phyloP scores from a whole-genome alignment of 2,329 filamentous ascomycete genomes.

The Curvularia sp. region DNA sequence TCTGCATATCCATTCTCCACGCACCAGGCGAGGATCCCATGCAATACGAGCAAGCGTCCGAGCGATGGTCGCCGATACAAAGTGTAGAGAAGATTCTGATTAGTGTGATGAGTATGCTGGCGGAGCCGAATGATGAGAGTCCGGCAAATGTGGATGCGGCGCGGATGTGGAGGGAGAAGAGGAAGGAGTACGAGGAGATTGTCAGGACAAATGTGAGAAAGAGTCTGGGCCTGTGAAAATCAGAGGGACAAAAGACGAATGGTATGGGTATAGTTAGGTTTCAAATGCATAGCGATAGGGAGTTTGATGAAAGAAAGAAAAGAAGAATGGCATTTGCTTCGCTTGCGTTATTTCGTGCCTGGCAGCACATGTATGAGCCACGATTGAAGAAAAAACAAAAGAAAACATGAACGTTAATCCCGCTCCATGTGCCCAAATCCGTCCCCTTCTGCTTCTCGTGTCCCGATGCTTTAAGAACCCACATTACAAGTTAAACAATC shows the following conservation, averaged over 20 bases:
- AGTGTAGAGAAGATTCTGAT: constrained; percentile 93
- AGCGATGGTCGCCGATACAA: constrained; percentile 95
- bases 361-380: not conserved
- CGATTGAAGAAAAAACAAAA: not conserved
- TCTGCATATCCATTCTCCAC: constrained; percentile 97
- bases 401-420: not conserved
- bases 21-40: constrained; percentile 92
- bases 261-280: not conserved
- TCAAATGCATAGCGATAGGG: constrained; percentile 22
- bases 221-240: constrained; percentile 44
- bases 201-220: constrained; percentile 65
- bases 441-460: not conserved
- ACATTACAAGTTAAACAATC: constrained; percentile 40
- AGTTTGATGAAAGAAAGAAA: constrained; percentile 12
- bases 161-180: constrained; percentile 82
- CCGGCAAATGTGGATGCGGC: constrained; percentile 96
- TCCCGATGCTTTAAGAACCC: not conserved
- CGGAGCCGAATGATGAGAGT: constrained; percentile 92
- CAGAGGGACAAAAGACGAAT: too few relatives aligned
- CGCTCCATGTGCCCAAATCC: not conserved
- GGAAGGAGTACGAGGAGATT: constrained; percentile 76
- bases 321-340: not conserved
- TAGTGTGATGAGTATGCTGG: constrained; percentile 89
- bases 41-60: constrained; percentile 87
- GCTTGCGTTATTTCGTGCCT: not conserved